Conservation (phyloP, 1,139 yeast genomes). For the Suhomyces panamericanus region DNA sequence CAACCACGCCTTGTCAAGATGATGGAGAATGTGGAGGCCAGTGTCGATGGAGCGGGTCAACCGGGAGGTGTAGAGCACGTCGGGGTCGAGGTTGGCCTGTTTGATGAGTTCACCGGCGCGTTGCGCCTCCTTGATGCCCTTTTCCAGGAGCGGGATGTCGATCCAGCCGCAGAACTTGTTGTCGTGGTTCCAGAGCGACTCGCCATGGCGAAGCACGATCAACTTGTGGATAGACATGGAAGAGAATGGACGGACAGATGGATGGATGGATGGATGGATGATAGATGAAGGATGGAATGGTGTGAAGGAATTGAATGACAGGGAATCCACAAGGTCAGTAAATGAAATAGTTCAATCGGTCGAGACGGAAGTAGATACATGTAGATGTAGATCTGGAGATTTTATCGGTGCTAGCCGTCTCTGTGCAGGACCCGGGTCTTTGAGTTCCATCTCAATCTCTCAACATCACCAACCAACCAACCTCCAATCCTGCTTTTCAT, state of each 20-base stretch:
- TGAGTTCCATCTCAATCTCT: background rate
- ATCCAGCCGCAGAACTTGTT: slow-evolving; percentile 83
- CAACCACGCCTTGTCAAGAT: slow-evolving; percentile 45
- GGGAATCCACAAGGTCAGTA: too few species aligned
- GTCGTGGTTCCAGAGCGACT: slow-evolving; percentile 69
- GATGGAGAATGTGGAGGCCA: slow-evolving; percentile 56
- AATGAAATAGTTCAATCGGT: too few species aligned
- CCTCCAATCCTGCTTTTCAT: too few species aligned
- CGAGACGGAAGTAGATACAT: too few species aligned
- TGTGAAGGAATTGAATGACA: too few species aligned
- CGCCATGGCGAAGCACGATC: slow-evolving; percentile 70
- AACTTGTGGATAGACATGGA: slow-evolving; percentile 32
- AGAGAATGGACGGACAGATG: background rate
- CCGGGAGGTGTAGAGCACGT: slow-evolving; percentile 63
- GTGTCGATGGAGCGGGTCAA: slow-evolving; percentile 67
- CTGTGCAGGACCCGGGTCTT: slow-evolving; percentile 4
- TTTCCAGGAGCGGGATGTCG: slow-evolving; percentile 63
- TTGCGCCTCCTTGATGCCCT: slow-evolving; percentile 63
- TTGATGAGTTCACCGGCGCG: slow-evolving; percentile 57
- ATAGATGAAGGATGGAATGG: too few species aligned
- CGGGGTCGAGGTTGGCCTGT: slow-evolving; percentile 44
- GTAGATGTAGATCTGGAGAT: background rate
- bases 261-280: too few species aligned
- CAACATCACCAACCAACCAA: too few species aligned
- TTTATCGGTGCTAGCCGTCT: background rate